These are phyloP conservation scores for Tanacetum coccineum DNA, from an alignment of 129 eudicot genomes.

Conservation along the genomic window DNA sequence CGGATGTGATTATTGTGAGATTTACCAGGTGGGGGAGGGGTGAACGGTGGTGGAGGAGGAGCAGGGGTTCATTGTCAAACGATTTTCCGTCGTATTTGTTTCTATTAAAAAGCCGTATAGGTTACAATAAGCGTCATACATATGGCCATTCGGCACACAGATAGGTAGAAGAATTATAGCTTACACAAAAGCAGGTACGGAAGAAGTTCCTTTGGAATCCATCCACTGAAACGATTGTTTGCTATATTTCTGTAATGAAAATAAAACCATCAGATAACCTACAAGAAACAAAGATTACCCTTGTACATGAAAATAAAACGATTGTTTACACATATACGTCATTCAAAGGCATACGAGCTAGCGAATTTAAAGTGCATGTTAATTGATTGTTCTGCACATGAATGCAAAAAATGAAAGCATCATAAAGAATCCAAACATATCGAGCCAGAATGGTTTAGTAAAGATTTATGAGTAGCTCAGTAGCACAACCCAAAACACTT, in stretches of 20 bases:
- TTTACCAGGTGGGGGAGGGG: slow-evolving; percentile 82
- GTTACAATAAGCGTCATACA: background rate
- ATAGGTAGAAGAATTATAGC: too few species aligned
- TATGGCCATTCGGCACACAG: slow-evolving; percentile 8
- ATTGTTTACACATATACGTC: too few species aligned
- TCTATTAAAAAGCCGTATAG: background rate
- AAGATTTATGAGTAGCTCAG: too few species aligned
- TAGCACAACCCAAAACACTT: too few species aligned
- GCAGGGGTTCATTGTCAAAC: slow-evolving; percentile 82
- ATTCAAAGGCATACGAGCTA: too few species aligned
- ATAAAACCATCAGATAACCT: slow-evolving; percentile 19
- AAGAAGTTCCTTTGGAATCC: too few species aligned
- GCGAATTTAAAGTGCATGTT: too few species aligned
- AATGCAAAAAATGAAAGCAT: too few species aligned
- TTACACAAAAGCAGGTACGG: slow-evolving; percentile 77
- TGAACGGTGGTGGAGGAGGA: slow-evolving; percentile 94
- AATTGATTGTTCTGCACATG: too few species aligned
- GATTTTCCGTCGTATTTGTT: slow-evolving; percentile 82
- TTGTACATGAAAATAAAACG: background rate
- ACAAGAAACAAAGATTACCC: too few species aligned
- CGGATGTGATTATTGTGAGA: slow-evolving; percentile 40
- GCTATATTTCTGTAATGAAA: slow-evolving; percentile 70
- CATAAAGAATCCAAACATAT: too few species aligned
- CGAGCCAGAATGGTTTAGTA: too few species aligned
- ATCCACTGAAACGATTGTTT: slow-evolving; percentile 80